A percentile compares a stretch with the other conserved stretches of the same genome.
Conservation (phyloP, 768 basidiomycete species). For the Boletus bicolor region DNA sequence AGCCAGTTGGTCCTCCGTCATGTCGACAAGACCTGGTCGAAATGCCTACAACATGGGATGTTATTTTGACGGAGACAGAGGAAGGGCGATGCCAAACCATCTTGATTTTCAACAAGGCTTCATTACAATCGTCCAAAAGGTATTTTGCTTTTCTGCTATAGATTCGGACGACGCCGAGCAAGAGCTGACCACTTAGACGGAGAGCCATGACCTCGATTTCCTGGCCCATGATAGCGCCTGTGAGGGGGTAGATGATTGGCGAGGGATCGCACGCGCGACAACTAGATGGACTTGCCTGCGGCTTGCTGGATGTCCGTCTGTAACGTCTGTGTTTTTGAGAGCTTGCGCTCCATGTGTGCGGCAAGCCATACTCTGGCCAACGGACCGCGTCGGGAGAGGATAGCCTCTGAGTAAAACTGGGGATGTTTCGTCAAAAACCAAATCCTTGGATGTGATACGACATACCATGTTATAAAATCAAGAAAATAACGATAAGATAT, state of each 20-base stretch:
- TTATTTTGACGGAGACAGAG: background rate
- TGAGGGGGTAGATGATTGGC: background rate
- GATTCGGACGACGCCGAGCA: constrained; percentile 95
- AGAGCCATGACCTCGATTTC: constrained; percentile 93
- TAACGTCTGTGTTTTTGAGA: constrained; percentile 91
- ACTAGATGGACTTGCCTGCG: constrained; percentile 51
- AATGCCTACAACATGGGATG: constrained; percentile 60
- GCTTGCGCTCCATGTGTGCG: constrained; percentile 97
- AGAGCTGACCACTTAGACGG: constrained; percentile 91
- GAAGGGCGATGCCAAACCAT: constrained; percentile 52
- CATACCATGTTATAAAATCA: constrained; percentile 26
- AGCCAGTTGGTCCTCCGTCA: constrained; percentile 90
- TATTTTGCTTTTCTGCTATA: constrained; percentile 99
- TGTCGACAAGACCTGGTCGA: constrained; percentile 90
- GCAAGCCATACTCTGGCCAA: constrained; percentile 98
- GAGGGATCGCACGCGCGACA: background rate
- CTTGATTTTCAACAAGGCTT: constrained; percentile 92
- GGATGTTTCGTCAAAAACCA: background rate
- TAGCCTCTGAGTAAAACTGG: constrained; percentile 91
- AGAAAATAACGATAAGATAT: constrained; percentile 20
- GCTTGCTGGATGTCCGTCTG: constrained; percentile 95
- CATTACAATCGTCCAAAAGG: constrained; percentile 95
- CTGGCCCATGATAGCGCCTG: constrained; percentile 91
- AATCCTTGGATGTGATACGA: background rate
- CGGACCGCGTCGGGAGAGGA: constrained; percentile 90